phyloP scores from a whole-genome alignment of 23 red algal species.

The Gracilaria vermiculophylla region DNA sequence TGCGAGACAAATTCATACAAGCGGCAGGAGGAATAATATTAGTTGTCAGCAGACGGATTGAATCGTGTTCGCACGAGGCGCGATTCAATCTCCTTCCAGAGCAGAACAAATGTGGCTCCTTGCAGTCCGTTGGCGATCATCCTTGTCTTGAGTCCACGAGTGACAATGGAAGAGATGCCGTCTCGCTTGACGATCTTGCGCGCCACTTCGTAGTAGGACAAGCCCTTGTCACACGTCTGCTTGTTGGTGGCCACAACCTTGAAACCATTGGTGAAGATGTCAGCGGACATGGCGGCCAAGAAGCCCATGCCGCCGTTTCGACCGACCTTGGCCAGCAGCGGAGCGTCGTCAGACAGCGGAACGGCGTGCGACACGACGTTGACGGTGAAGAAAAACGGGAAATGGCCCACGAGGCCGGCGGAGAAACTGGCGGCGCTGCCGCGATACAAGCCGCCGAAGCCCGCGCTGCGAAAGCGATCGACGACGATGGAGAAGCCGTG shows the following conservation, averaged over 20 bases:
- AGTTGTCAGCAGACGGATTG: not conserved
- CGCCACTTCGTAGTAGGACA: slow-evolving; percentile 36
- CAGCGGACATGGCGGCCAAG: slow-evolving; percentile 33
- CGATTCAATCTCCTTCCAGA: slow-evolving; percentile 71
- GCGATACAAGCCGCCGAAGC: slow-evolving; percentile 38
- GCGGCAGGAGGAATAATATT: not conserved
- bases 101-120: slow-evolving; percentile 58
- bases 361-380: slow-evolving; percentile 43
- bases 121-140: slow-evolving; percentile 49
- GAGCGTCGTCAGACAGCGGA: slow-evolving; percentile 31
- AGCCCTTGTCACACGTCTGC: slow-evolving; percentile 46
- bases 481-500: not conserved
- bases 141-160: slow-evolving; percentile 60
- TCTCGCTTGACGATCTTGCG: slow-evolving; percentile 43
- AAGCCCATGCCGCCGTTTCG: slow-evolving; percentile 60
- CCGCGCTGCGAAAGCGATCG: slow-evolving; percentile 11
- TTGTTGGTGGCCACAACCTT: slow-evolving; percentile 54
- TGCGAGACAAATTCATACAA: not conserved
- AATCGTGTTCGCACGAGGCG: slow-evolving; percentile 27
- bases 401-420: slow-evolving; percentile 35
- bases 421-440: slow-evolving; percentile 52
- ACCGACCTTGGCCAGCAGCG: slow-evolving; percentile 16
- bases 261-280: slow-evolving; percentile 59
- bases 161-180: slow-evolving; percentile 40
- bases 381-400: slow-evolving; percentile 71